phyloP scores from a whole-genome alignment of 352 stramenopile genomes.

The Globisporangium cederbergense region DNA sequence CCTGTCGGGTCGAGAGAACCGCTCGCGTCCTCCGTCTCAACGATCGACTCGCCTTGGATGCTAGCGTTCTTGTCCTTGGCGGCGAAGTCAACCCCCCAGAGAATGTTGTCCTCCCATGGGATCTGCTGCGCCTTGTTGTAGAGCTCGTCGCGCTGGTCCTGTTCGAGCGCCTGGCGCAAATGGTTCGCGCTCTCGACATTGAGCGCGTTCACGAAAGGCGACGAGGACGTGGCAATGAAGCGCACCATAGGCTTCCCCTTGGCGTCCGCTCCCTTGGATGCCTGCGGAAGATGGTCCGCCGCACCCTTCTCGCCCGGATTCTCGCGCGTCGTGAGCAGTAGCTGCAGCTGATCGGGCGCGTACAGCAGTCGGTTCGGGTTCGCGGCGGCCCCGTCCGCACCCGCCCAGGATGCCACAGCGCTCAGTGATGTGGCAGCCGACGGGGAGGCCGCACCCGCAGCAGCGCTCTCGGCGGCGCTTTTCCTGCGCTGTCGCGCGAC shows the following conservation, averaged over 20 bases:
- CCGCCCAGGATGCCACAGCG: too few relatives aligned
- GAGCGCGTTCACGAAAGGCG: constrained; percentile 53
- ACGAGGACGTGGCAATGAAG: constrained; percentile 51
- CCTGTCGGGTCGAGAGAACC: background rate
- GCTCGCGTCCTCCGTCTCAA: constrained; percentile 9
- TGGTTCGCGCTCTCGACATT: constrained; percentile 13
- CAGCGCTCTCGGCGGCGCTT: too few relatives aligned
- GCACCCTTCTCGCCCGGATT: constrained; percentile 29
- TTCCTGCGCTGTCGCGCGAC: too few relatives aligned
- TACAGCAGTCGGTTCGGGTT: constrained; percentile 20
- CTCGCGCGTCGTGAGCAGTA: constrained; percentile 59
- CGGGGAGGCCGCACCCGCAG: too few relatives aligned
- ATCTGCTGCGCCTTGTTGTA: constrained; percentile 84
- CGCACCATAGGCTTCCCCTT: constrained; percentile 77
- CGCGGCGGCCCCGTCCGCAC: too few relatives aligned
- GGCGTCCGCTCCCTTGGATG: constrained; percentile 20
- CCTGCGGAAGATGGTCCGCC: constrained; percentile 37
- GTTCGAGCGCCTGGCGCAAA: constrained; percentile 17
- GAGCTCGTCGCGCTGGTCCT: constrained; percentile 42
- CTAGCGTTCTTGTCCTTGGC: constrained; percentile 17
- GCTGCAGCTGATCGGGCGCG: constrained; percentile 57
- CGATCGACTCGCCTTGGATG: constrained; percentile 2
- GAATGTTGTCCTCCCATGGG: constrained; percentile 77
- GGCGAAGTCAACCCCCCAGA: constrained; percentile 70
- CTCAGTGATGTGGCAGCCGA: too few relatives aligned